Evolutionary conservation across 2,329 filamentous ascomycete genomes (phyloP), one percentile per base, ranked within the genome.

Genomic region (Hypocrella siamensis): DNA sequence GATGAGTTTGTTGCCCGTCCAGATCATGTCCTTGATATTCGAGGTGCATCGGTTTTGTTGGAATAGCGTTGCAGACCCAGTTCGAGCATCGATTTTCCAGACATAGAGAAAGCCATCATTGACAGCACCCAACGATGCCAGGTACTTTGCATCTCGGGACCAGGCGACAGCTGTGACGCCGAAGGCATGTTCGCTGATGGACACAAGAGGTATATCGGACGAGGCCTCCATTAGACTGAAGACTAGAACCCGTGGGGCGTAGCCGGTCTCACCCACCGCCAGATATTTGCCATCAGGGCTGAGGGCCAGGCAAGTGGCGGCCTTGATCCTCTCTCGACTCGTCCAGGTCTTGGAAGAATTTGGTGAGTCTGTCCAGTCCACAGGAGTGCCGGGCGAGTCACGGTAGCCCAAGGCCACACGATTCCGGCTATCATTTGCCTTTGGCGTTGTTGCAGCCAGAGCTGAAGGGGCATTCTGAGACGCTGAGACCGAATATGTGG

Each of bases 41-140:
- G 82, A 85, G 6, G 86, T 96, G 56, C 90, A 96, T 51, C 90
- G 83, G 54, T 96, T 75, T 45, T 96, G 64, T 70, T 93, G 50
- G 66, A 88, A 69, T 21, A 96, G 61, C 43, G 67, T 84, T 2
- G 85, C 78, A 15, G 78, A 69, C 14, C 86, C 88, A 8, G 74
- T 90, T 30, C 75, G 79, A n/a, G 78, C 59, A 46, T 92, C 85
- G 41, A 94, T 71, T 42, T 67, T 74, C 86, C 88, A 96, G 18
- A 96, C 67, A 50, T 88, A 93, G 15, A 98, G 64, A 48, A 92
- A 96, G 1, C 88, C 88, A 54, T 98, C 90, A 49, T 94, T 94
- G 34, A 80, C 70, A 14, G 79, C 73, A 18, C 90, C 90, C 10
- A 98, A 65, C 15, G 85, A 93, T 3, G 90, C 90, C 21, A 98